Evolutionary conservation across 192 early-diverging fungal species (phyloP).

Genomic region (Coemansia sp.): DNA sequence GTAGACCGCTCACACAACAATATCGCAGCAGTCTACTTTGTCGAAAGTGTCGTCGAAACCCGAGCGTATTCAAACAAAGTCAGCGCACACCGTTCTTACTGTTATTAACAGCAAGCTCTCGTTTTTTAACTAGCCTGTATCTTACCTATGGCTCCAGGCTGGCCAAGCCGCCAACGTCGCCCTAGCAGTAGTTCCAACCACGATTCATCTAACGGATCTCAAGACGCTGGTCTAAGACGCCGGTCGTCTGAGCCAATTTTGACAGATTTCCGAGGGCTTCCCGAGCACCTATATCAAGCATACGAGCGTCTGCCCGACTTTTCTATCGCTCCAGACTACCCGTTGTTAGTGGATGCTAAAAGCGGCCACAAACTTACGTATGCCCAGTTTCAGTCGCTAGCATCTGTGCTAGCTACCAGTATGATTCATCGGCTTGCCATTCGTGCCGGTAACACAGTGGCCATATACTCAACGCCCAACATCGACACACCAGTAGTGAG

Average conservation of each 20-base stretch:
- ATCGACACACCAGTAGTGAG: slow-evolving; percentile 36
- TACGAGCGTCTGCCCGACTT: slow-evolving; percentile 19
- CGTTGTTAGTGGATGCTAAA: slow-evolving; percentile 30
- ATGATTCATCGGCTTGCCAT: slow-evolving; percentile 13
- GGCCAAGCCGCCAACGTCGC: background rate
- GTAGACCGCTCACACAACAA: slow-evolving; percentile 1
- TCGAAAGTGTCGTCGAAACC: background rate
- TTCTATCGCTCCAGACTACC: background rate
- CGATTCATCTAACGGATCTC: background rate
- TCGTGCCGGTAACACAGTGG: slow-evolving; percentile 18
- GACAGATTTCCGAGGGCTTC: slow-evolving; percentile 18
- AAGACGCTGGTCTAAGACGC: background rate
- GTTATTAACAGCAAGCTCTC: background rate
- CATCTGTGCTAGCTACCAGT: slow-evolving; percentile 19
- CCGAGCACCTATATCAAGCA: slow-evolving; percentile 33
- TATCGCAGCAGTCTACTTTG: background rate
- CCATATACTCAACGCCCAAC: slow-evolving; percentile 23
- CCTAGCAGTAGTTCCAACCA: background rate
- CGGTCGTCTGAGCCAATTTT: background rate
- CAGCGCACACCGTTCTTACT: background rate
- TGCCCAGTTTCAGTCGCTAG: slow-evolving; percentile 1
- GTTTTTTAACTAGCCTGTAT: background rate
- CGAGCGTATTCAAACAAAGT: background rate
- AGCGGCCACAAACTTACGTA: slow-evolving; percentile 25
- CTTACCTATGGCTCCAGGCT: background rate